A percentile compares a stretch with the other conserved stretches of the same genome.
Evolutionary conservation across 768 basidiomycete species (phyloP).

Genomic region (Leccinum arenicola): DNA sequence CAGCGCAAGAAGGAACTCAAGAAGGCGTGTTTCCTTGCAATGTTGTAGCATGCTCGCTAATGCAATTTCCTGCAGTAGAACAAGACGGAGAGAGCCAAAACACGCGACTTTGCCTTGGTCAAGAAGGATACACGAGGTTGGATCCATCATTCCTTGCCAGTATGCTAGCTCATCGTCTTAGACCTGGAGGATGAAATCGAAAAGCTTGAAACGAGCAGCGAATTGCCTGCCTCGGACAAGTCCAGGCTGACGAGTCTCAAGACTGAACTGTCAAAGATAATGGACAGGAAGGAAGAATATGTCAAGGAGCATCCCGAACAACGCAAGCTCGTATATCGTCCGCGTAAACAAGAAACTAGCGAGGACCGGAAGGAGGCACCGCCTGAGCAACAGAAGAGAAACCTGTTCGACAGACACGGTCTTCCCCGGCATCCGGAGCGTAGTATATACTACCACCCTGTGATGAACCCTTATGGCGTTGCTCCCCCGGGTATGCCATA

Average conservation of each 20-base stretch:
- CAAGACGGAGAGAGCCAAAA: constrained; percentile 78
- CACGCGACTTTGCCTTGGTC: constrained; percentile 84
- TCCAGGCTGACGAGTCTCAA: constrained; percentile 71
- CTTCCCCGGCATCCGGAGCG: constrained; percentile 87
- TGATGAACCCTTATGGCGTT: constrained; percentile 92
- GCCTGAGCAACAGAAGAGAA: constrained; percentile 49
- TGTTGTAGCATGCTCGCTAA: constrained; percentile 15
- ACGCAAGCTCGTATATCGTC: constrained; percentile 74
- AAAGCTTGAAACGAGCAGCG: constrained; percentile 51
- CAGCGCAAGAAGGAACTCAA: constrained; percentile 93
- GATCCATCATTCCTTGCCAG: constrained; percentile 10
- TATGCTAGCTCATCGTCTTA: constrained; percentile 29
- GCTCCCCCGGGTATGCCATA: constrained; percentile 99
- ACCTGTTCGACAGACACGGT: constrained; percentile 79
- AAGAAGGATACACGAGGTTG: constrained; percentile 91
- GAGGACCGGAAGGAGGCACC: constrained; percentile 41
- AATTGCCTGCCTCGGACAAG: constrained; percentile 50
- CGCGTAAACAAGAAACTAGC: constrained; percentile 42
- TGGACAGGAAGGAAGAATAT: constrained; percentile 88
- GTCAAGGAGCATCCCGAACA: constrained; percentile 93
- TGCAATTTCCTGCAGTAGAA: constrained; percentile 63
- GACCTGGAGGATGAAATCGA: constrained; percentile 82
- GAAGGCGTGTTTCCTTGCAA: constrained; percentile 49
- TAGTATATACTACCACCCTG: constrained; percentile 88
- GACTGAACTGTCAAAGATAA: constrained; percentile 74